Evolutionary conservation across 306 rosid species (phyloP), one percentile per base, ranked within the genome.

Genomic region (Lotus japonicus): DNA sequence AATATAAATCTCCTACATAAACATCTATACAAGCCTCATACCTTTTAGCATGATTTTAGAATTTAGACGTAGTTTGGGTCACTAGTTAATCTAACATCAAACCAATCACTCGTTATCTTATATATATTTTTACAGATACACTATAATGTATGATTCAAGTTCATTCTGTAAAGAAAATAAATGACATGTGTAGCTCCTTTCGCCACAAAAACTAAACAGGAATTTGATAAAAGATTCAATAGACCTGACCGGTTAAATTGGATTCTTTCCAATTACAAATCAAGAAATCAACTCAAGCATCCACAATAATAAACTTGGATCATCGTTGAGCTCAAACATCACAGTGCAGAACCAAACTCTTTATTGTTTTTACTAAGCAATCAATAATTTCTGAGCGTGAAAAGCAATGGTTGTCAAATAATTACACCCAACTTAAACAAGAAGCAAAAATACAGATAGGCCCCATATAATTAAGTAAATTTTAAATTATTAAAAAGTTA

Each of bases 221-320:
- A 31, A 31, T 15, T 66, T 58, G 35, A 60, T 60, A 45, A 73
- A 44, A 50, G 35, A 73, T 54, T 73, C 60, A 21, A 46, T 35
- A 60, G 18, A 38, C 54, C 26, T 50, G 44, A 59, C 42, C 58
- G 55, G 17, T 14, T 66, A 61, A 58, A 45, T 17, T 42, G 64
- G 68, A 28, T 16, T 41, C n/a, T 31, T 18, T 44, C 69, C 53
- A 49, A 26, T 71, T 71, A 21, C 3, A 21, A 21, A 21, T 21
- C 26, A 21, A 21, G 48, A 70, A 8, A 57, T 12, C 66, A 54
- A 44, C 58, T 43, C n/a, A 35, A 60, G 53, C 60, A 69, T 54
- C 36, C 58, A 73, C 58, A 43, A 44, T 54, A 44, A 43, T 44
- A 15, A 43, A 64, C 11, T n/a, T 33, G 42, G 33, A 45, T 35